Evolutionary conservation across 108 stramenopile genomes (phyloP), one percentile per base, ranked within the genome.

Genomic region (Craspedostauros australis): DNA sequence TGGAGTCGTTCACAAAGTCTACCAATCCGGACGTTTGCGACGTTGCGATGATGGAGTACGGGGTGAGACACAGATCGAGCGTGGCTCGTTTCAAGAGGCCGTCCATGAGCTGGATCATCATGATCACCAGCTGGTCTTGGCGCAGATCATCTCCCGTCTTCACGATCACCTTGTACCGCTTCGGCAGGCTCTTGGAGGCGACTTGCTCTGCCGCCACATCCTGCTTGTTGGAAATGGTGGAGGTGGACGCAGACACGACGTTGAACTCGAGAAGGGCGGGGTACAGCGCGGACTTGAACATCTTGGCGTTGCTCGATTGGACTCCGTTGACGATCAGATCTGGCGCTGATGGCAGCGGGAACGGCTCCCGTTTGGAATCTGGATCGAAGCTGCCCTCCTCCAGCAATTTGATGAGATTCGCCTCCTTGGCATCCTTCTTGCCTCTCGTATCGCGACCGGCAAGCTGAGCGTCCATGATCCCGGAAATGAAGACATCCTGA

Each of bases 91-190:
- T 98, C 51, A 98, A 67, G 5, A 97, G 59, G 4, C 87, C 55
- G 74, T 99, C 99, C 96, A 99, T 96, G 33, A 98, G 77, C 39
- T 94, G 80, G 37, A 98, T 88, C 88, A 99, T 83, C 77, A 95
- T 92, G 28, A 98, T 91, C 27, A 93, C 87, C 5, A 99, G 89
- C 62, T 99, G 97, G 70, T 99, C 99, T 68, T 99, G 99, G 1
- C 99, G 75, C 33, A 99, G 64, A 60, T 99, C 99, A 70, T 99
- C 99, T 18, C 99, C 99, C 30, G 89, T 91, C 76, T 99, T 99
- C 60, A 99, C 86, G 53, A 99, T 93, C 2, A 96, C 93, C 45
- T 85, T 78, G 72, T 87, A 93, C 34, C 57, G 65, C 5, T 66
- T 39, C 16, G 28, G 15, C n/a, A 1, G 46, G 23, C 24, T 31